Evolutionary conservation across 2,329 filamentous ascomycete species (phyloP), one percentile per base, ranked within the genome.

Genomic region (Triangularia verruculosa): DNA sequence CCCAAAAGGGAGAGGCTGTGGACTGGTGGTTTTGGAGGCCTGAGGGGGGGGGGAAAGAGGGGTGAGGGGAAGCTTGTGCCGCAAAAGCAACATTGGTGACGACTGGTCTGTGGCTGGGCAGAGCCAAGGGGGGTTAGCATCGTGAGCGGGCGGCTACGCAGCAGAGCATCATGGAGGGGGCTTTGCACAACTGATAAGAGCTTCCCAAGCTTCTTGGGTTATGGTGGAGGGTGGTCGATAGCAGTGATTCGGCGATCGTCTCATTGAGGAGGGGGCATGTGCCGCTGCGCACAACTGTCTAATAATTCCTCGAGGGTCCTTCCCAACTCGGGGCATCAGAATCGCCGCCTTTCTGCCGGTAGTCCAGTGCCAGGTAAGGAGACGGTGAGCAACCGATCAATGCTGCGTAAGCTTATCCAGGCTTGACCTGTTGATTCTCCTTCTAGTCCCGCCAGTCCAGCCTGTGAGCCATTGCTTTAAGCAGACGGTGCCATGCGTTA

Each of bases 201-300:
- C 51, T 52, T 25, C n/a, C n/a, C 54, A 51, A 52, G 52, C 51
- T 53, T 27, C 24, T 52, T 54, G 58, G 57, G 56, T 52, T 28
- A 32, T 62, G 57, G 66, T 57, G 64, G 67, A 67, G 67, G 66
- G 64, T 62, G 56, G 62, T 55, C 13, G 56, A 56, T 43, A 22
- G 34, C 59, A 56, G 52, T 32, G 47, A 67, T 66, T 65, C 60
- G 62, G 43, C 39, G 57, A 61, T 56, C 13, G 30, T 5, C 43
- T 47, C 22, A 25, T 53, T 32, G 25, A 55, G 24, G 58, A 57
- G 60, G 55, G 55, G 25, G n/a, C 30, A 56, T 62, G 63, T 57
- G 47, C 57, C 24, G 43, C 15, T 62, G 27, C 51, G 11, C 56
- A 52, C 27, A n/a, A 34, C 43, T 51, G 34, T 61, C 53, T 52